Evolutionary conservation across 2,329 filamentous ascomycete species (phyloP).

Genomic region (Fusarium chuoi): DNA sequence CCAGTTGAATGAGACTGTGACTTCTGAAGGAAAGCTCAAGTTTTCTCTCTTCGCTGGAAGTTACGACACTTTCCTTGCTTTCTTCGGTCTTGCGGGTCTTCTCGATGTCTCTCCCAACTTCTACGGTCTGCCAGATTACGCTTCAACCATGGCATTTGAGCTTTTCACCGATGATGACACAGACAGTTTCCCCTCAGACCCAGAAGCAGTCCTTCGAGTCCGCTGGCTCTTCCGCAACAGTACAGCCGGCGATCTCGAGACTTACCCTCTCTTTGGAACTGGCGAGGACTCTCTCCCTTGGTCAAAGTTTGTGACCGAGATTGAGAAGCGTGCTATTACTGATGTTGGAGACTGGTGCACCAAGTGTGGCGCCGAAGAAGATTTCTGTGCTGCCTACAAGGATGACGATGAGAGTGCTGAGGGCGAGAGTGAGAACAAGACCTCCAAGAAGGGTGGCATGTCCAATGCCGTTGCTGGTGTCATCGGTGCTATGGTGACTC

Average conservation of each 20-base stretch:
- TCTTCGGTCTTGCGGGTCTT: conserved; percentile 47
- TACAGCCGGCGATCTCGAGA: conserved; percentile 43
- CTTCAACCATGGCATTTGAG: conserved; percentile 51
- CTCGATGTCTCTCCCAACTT: conserved; percentile 44
- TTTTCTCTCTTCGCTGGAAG: conserved; percentile 49
- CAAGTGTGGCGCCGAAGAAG: conserved; percentile 40
- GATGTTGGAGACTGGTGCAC: conserved; percentile 47
- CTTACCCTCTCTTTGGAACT: conserved; percentile 47
- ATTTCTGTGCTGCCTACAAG: conserved; percentile 49
- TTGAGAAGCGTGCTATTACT: conserved; percentile 44
- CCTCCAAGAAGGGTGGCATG: conserved; percentile 35
- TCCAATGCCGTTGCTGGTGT: conserved; percentile 50
- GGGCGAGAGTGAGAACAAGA: neutral
- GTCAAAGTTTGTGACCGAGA: conserved; percentile 44
- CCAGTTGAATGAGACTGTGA: conserved; percentile 48
- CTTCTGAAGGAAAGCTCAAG: conserved; percentile 46
- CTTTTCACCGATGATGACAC: conserved; percentile 41
- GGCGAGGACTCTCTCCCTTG: conserved; percentile 45
- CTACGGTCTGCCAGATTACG: conserved; percentile 49
- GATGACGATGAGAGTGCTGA: conserved; percentile 19
- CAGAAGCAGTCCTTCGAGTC: conserved; percentile 43
- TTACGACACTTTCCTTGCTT: conserved; percentile 52
- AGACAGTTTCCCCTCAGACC: conserved; percentile 42
- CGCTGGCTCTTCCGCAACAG: conserved; percentile 51
- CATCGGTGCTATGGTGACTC: conserved; percentile 48